These are phyloP conservation scores for Calocybe gambosa DNA, from an alignment of 1,284 basidiomycete species.

Conservation along the genomic window DNA sequence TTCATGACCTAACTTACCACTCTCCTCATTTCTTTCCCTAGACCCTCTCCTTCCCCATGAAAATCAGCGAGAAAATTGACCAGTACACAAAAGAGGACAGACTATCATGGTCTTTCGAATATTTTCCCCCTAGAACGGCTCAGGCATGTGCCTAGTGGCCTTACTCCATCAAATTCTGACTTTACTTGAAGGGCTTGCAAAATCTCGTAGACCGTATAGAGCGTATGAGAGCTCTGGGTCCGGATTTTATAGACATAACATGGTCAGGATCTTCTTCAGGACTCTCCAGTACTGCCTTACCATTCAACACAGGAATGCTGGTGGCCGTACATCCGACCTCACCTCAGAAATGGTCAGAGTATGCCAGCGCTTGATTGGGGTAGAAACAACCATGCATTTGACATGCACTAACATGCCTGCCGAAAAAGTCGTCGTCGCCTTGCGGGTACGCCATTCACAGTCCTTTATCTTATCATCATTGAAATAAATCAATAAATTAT, in stretches of 20 bases:
- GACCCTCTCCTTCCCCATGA: slow-evolving; percentile 46
- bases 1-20: slow-evolving; percentile 12
- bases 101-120: slow-evolving; percentile 95
- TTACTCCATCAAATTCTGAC: slow-evolving; percentile 2
- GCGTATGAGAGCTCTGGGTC: slow-evolving; percentile 92
- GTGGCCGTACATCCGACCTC: slow-evolving; percentile 88
- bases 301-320: slow-evolving; percentile 72
- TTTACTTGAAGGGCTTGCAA: slow-evolving; percentile 68
- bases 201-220: slow-evolving; percentile 96
- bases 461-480: slow-evolving; percentile 1
- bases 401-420: slow-evolving; percentile 98
- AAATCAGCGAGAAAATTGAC: slow-evolving; percentile 86
- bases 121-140: slow-evolving; percentile 92
- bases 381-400: slow-evolving; percentile 97
- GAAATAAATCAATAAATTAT: slow-evolving; percentile 1
- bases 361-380: slow-evolving; percentile 85
- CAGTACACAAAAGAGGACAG: slow-evolving; percentile 78
- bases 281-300: slow-evolving; percentile 1
- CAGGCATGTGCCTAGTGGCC: slow-evolving; percentile 51
- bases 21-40: slow-evolving; percentile 14
- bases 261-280: slow-evolving; percentile 51
- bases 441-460: slow-evolving; percentile 51
- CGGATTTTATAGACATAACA: slow-evolving; percentile 98
- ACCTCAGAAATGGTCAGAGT: slow-evolving; percentile 96
- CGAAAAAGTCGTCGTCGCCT: slow-evolving; percentile 88